A percentile compares a stretch with the other conserved stretches of the same genome.
Conservation (phyloP, 108 stramenopile species). For the Nitzschia palea region DNA sequence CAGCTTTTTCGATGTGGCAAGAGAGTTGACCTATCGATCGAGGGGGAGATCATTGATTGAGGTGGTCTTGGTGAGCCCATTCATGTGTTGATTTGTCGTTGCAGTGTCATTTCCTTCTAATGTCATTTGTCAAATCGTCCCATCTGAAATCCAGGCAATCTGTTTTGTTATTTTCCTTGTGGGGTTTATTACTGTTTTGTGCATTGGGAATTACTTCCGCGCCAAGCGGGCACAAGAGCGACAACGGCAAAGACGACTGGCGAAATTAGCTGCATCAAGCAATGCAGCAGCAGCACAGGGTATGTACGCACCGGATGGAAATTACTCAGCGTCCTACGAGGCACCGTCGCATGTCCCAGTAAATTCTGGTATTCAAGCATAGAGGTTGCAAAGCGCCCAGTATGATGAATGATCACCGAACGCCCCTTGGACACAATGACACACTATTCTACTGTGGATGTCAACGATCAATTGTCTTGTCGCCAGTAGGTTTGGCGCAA, state of each 20-base stretch:
- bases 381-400: too few species aligned
- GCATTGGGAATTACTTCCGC: slow-evolving; percentile 88
- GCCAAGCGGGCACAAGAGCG: slow-evolving; percentile 89
- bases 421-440: too few species aligned
- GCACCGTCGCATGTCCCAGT: slow-evolving; percentile 35
- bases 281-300: slow-evolving; percentile 26
- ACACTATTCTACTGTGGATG: too few species aligned
- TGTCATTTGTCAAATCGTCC: background rate
- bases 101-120: too few species aligned
- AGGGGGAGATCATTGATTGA: slow-evolving; percentile 78
- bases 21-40: slow-evolving; percentile 70
- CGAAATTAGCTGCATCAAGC: slow-evolving; percentile 57
- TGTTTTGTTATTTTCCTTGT: slow-evolving; percentile 84
- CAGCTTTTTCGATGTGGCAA: slow-evolving; percentile 17
- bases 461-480: too few species aligned
- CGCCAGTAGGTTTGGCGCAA: too few species aligned
- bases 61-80: slow-evolving; percentile 64
- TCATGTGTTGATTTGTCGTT: background rate
- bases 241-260: slow-evolving; percentile 79
- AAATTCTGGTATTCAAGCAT: slow-evolving; percentile 34
- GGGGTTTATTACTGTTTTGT: slow-evolving; percentile 86
- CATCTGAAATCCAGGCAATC: slow-evolving; percentile 51
- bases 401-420: too few species aligned
- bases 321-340: slow-evolving; percentile 42
- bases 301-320: slow-evolving; percentile 39